These are phyloP conservation scores for Hypoxylon sp. DNA, from an alignment of 2,329 filamentous ascomycete genomes.

Conservation along the genomic window DNA sequence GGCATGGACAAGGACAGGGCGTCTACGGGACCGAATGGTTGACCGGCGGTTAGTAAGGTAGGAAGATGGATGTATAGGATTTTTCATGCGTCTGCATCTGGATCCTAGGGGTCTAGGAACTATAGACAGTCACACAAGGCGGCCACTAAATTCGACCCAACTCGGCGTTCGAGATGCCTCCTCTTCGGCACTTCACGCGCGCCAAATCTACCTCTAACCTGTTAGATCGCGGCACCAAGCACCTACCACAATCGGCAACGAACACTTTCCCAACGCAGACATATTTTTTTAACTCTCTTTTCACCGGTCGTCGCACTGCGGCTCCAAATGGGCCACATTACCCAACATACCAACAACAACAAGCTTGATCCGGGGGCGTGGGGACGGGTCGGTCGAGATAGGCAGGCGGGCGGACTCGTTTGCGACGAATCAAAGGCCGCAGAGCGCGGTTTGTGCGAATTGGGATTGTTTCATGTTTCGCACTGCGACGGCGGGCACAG, in stretches of 20 bases:
- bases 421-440: not conserved
- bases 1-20: not conserved
- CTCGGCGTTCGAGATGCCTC: not conserved
- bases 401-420: not conserved
- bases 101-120: too few relatives aligned
- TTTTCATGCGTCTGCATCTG: slow-evolving; percentile 9
- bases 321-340: not conserved
- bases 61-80: slow-evolving; percentile 9
- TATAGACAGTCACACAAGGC: too few relatives aligned
- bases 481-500: not conserved
- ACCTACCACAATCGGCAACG: slow-evolving; percentile 13
- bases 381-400: not conserved
- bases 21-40: slow-evolving; percentile 8
- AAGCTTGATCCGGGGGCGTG: not conserved
- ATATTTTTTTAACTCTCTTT: not conserved
- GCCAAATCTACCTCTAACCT: not conserved
- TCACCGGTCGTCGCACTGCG: slow-evolving; percentile 15
- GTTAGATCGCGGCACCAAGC: not conserved
- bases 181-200: not conserved
- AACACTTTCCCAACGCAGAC: not conserved
- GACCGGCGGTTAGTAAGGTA: not conserved
- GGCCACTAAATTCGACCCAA: not conserved
- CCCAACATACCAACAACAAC: not conserved
- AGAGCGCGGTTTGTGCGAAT: slow-evolving; percentile 7
- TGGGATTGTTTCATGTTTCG: slow-evolving; percentile 4